phyloP scores from a whole-genome alignment of 2,329 filamentous ascomycete genomes.

The Mollisia scopiformis region DNA sequence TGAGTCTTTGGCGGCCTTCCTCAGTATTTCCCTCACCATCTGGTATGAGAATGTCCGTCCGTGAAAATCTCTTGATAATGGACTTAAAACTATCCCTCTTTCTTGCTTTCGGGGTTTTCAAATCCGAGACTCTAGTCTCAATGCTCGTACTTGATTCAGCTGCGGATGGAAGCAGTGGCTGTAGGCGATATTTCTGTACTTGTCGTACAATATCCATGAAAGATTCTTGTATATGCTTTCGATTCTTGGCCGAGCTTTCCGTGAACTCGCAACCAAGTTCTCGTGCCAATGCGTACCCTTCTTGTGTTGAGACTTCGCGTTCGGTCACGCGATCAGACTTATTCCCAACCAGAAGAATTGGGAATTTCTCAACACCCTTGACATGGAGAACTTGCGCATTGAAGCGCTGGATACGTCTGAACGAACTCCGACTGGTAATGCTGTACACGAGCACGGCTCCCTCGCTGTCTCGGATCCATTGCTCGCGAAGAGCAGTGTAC shows the following conservation, averaged over 20 bases:
- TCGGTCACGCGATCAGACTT: constrained; percentile 97
- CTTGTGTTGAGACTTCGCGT: constrained; percentile 93
- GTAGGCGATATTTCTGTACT: constrained; percentile 48
- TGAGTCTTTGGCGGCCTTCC: background rate
- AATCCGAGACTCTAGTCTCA: background rate
- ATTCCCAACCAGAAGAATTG: constrained; percentile 98
- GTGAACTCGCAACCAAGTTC: constrained; percentile 96
- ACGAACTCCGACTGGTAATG: constrained; percentile 95
- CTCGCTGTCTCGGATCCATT: constrained; percentile 98
- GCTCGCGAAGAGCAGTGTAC: constrained; percentile 93
- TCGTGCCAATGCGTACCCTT: constrained; percentile 88
- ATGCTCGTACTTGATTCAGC: background rate
- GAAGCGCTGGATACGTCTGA: constrained; percentile 91
- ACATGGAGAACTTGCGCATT: constrained; percentile 97
- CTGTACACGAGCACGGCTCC: constrained; percentile 98
- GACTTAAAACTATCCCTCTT: background rate
- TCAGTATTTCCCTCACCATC: background rate
- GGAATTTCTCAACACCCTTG: constrained; percentile 86
- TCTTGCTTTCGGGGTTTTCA: background rate
- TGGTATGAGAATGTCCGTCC: background rate
- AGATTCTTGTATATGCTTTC: constrained; percentile 97
- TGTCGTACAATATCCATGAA: constrained; percentile 97
- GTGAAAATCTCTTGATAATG: background rate
- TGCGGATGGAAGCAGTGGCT: background rate
- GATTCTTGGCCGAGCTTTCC: constrained; percentile 96